Conservation (phyloP, 768 basidiomycete species). For the Leccinum obscurum region DNA sequence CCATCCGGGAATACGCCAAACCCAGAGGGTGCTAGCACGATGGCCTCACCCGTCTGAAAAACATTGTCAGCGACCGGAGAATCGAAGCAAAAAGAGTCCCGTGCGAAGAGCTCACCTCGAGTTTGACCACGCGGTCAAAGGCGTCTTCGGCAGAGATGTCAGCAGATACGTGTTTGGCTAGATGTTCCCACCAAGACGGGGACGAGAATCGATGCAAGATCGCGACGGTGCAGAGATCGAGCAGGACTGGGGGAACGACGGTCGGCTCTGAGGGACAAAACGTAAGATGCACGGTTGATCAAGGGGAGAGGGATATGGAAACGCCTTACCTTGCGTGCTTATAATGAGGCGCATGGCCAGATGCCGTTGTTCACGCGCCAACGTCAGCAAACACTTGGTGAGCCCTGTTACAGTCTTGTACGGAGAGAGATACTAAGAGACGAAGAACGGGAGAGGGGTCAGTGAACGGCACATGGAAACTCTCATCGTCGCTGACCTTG, state of each 20-base stretch:
- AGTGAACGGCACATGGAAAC: background rate
- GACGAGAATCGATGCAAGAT: constrained; percentile 78
- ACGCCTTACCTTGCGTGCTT: constrained; percentile 62
- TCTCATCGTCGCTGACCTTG: constrained; percentile 44
- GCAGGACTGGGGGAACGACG: constrained; percentile 62
- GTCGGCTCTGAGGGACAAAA: constrained; percentile 56
- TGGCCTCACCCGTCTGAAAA: constrained; percentile 66
- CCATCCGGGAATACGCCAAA: constrained; percentile 42
- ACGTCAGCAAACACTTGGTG: constrained; percentile 54
- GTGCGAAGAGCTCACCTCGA: constrained; percentile 47
- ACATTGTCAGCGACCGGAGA: too few relatives aligned
- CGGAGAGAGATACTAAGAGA: constrained; percentile 55
- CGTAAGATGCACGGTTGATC: background rate
- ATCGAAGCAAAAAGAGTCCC: background rate
- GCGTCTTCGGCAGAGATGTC: constrained; percentile 58
- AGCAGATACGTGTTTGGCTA: constrained; percentile 65
- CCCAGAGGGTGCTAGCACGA: constrained; percentile 67
- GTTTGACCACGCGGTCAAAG: constrained; percentile 63
- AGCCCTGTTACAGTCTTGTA: constrained; percentile 49
- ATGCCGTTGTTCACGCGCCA: constrained; percentile 72
- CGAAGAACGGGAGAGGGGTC: background rate
- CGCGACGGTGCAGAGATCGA: constrained; percentile 64
- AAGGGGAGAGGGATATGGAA: background rate
- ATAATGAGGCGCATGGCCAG: constrained; percentile 71
- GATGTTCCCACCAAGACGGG: constrained; percentile 72